Conservation (phyloP, 164 flowering plant genomes). For the Piper longum region DNA sequence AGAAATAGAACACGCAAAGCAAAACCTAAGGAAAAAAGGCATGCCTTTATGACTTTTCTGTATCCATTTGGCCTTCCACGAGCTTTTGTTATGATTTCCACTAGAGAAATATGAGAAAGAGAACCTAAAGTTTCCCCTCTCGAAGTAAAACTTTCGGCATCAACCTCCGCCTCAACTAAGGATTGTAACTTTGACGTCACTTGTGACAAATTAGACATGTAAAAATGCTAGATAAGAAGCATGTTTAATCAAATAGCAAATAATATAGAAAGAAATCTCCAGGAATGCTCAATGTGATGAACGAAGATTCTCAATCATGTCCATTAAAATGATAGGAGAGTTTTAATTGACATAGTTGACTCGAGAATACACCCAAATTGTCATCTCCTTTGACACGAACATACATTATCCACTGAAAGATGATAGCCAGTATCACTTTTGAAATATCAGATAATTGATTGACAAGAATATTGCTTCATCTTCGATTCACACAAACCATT, state of each 20-base stretch:
- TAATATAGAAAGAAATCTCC: too few species aligned
- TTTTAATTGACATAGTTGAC: too few species aligned
- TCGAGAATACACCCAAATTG: too few species aligned
- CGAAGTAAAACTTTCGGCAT: conserved; percentile 45
- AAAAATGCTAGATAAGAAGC: background rate
- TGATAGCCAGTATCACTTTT: too few species aligned
- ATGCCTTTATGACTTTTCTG: conserved; percentile 80
- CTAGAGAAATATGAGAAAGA: conserved; percentile 70
- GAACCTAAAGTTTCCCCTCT: conserved; percentile 86
- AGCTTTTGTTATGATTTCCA: conserved; percentile 68
- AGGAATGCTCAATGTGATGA: too few species aligned
- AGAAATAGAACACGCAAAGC: background rate
- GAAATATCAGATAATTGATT: too few species aligned
- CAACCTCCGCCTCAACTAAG: conserved; percentile 28
- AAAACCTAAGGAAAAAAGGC: conserved; percentile 3
- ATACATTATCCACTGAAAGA: too few species aligned
- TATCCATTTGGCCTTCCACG: conserved; percentile 86
- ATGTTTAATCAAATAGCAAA: background rate
- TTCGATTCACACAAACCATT: too few species aligned
- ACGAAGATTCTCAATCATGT: too few species aligned
- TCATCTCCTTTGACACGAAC: too few species aligned
- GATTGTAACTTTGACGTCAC: conserved; percentile 62
- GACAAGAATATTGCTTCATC: too few species aligned
- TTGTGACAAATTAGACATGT: conserved; percentile 20
- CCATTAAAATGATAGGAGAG: too few species aligned